phyloP scores from a whole-genome alignment of 257 asterid species.

The Gentiana straminea region DNA sequence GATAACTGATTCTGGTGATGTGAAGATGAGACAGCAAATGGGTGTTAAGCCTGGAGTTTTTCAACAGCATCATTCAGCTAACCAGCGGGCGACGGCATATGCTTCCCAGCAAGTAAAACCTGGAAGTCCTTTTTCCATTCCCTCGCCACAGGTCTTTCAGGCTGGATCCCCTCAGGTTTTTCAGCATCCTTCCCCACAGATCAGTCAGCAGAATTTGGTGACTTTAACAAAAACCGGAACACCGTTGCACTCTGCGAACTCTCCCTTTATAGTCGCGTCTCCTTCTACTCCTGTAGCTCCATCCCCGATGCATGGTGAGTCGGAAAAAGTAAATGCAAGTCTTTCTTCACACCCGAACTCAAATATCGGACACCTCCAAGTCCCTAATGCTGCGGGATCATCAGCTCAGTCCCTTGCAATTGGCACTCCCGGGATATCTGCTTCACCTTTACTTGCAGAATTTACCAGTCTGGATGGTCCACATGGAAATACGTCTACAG shows the following conservation, averaged over 20 bases:
- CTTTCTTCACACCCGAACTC: conserved; percentile 47
- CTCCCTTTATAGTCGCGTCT: conserved; percentile 79
- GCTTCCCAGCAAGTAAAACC: conserved; percentile 62
- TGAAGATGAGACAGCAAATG: conserved; percentile 80
- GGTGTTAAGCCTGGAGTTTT: conserved; percentile 60
- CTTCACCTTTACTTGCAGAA: conserved; percentile 92
- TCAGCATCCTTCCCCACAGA: conserved; percentile 81
- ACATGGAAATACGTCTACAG: conserved; percentile 54
- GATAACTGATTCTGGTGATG: conserved; percentile 58
- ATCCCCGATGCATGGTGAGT: conserved; percentile 82
- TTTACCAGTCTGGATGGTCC: conserved; percentile 70
- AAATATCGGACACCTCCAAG: conserved; percentile 42
- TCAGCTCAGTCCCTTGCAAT: conserved; percentile 80
- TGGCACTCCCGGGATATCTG: conserved; percentile 97
- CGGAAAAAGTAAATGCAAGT: conserved; percentile 61
- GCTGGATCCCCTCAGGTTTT: conserved; percentile 69
- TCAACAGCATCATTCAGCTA: conserved; percentile 49
- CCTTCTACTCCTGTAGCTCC: conserved; percentile 92
- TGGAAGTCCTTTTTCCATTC: conserved; percentile 31
- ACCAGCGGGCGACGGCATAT: conserved; percentile 56
- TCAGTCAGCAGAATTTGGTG: conserved; percentile 65
- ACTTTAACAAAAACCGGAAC: conserved; percentile 65
- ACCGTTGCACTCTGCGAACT: conserved; percentile 73
- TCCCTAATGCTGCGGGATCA: conserved; percentile 42
- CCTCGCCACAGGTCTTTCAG: conserved; percentile 78